Evolutionary conservation across 371 early-diverging fungal genomes (phyloP).

Genomic region (Mucor ambiguus): DNA sequence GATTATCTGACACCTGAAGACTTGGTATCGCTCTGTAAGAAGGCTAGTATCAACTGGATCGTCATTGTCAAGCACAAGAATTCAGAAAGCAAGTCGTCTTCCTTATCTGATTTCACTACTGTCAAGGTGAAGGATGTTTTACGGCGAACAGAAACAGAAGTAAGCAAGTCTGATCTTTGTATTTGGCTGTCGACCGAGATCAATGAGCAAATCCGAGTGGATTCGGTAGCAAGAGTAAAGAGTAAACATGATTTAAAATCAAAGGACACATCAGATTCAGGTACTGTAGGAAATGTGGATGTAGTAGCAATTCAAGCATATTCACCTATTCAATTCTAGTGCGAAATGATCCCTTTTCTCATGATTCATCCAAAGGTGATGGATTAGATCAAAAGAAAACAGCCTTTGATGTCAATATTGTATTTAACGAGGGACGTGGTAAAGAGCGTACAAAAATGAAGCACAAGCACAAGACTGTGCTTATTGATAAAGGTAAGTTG

Average conservation of each 20-base stretch:
- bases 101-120: conserved; percentile 35
- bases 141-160: conserved; percentile 69
- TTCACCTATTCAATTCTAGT: conserved; percentile 2
- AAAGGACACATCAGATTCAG: conserved; percentile 53
- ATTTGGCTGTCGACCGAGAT: conserved; percentile 71
- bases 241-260: conserved; percentile 59
- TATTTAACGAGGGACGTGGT: conserved; percentile 45
- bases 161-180: conserved; percentile 48
- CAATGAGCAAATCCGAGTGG: conserved; percentile 64
- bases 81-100: conserved; percentile 34
- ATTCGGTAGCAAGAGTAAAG: conserved; percentile 49
- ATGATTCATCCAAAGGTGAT: conserved; percentile 41
- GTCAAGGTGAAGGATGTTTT: conserved; percentile 80
- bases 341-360: conserved; percentile 36
- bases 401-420: conserved; percentile 47
- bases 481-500: conserved; percentile 69
- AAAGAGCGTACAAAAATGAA: conserved; percentile 59
- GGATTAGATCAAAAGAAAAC: conserved; percentile 35
- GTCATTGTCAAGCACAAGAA: conserved; percentile 73
- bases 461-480: conserved; percentile 70
- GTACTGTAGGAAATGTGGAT: conserved; percentile 2
- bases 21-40: conserved; percentile 62
- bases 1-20: conserved; percentile 73
- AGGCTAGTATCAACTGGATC: conserved; percentile 80
- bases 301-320: background rate